Base-by-base conservation (phyloP, 2,329 filamentous ascomycete genomes). In the Fonsecaea nubica region DNA sequence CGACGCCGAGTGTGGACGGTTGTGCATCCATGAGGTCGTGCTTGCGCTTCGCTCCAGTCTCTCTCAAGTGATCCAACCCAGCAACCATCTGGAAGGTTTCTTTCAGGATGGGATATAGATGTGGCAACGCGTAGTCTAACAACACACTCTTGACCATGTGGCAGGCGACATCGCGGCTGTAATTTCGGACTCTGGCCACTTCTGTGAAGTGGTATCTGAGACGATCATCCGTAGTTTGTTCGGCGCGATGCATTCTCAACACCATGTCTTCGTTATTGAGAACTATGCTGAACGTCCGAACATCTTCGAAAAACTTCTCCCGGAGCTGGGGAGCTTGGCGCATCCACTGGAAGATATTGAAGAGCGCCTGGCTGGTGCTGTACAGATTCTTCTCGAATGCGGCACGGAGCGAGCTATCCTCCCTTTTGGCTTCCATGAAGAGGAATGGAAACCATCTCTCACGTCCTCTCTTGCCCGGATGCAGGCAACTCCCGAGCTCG, bases 291-390 rank as follows among this genome's bases (percentile, higher is more conserved):
- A 62, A 63, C 35, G 40, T 56, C 12, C 48, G 60, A 45, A 63
- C 60, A 57, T 63, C 25, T 18, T 63, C 48, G 50, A 63, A 63
- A 63, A 63, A 63, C 32, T 63, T 40, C 50, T 63, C 50, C 35
- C 15, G 50, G 30, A 63, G 60, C 50, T 40, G 50, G 60, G 33
- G 32, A 32, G 40, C 33, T 35, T 42, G 52, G 38, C 60, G 52
- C 60, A 63, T 63, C 60, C 60, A 63, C 25, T 62, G 59, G 52
- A 52, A 63, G 18, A 63, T 63, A 35, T 63, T 63, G 54, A 63
- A 63, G 15, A 63, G 61, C 35, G 53, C 53, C 61, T 57, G 61
- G 54, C 61, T 63, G 25, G 61, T 38, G 38, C 52, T 38, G 33
- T 63, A 48, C 38, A 63, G 54, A 48, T 56, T 58, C 52, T 58